Base-by-base conservation (phyloP, 208 protist genomes). In the Leishmania guyanensis region DNA sequence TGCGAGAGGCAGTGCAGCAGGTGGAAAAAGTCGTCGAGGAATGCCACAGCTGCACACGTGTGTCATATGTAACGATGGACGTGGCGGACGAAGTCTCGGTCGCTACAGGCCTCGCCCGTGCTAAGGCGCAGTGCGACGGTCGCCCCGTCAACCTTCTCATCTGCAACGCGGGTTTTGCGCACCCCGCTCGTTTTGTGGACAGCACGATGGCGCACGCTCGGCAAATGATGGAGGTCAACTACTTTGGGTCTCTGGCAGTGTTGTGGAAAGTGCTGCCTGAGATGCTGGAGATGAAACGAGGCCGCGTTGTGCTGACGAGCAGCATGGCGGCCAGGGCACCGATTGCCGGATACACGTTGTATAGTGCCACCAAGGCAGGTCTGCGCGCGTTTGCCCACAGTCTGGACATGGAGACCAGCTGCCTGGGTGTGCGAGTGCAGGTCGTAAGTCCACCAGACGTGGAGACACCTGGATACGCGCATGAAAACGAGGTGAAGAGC, bases 161-260 rank as follows among this genome's bases (percentile, higher is more conserved):
- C 77, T 95, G 91, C 87, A 94, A 90, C 77, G 95, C 95, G 43
- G 96, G 96, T 43, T 93, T 95, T 66, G 88, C 94, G 14, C 77
- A 92, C 70, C 96, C 96, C 9, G 82, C 87, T 22, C 95, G 95
- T 48, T 97, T 98, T 85, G 36, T 94, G 17, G 91, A 97, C 71
- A 89, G 88, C 79, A 82, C 89, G 3, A 81, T 91, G 58, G 71
- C 71, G 48, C 87, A 96, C 56, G 93, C 88, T 2, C 74, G 87
- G 73, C 56, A 81, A 51, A 94, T 95, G 89, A 96, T 98, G 93
- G 82, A 98, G 62, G 82, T 95, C 22, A 98, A 98, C 88, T 97
- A 97, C 87, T 97, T 98, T 77, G 94, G 95, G 56, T 93, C 79
- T 73, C 82, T 98, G 39, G 74, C 89, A 65, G 68, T 96, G 64